Base-by-base conservation (phyloP, 2,329 filamentous ascomycete species). In the Coleophoma cylindrospora region DNA sequence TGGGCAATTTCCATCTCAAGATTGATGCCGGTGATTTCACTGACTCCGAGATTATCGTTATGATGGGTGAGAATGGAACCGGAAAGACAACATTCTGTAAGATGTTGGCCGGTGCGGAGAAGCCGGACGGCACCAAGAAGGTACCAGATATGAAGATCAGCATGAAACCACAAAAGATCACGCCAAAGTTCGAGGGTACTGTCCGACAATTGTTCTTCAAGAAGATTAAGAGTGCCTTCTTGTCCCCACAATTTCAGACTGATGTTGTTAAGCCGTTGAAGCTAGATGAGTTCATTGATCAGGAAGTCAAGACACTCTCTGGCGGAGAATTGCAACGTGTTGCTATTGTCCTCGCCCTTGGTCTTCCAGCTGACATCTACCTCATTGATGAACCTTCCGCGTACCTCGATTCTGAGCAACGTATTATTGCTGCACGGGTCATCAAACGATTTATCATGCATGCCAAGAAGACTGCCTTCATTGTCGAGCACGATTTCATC, bases 371-470 rank as follows among this genome's bases (percentile, higher is more conserved):
- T 50, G 94, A 99, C 65, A 96, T 99, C 66, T 99, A 99, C 71
- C 80, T 99, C 57, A 99, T 99, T 65, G 94, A 99, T 67, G 94
- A 99, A 75, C 94, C 94, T 43, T 94, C 88, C 60, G 91, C 91
- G 55, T 99, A 99, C 72, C 87, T 99, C 52, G 94, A 99, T 70
- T 97, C 94, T 45, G 94, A 99, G 75, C 94, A 99, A 75, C 92
- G 94, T 87, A 96, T 99, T 66, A 86, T 99, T 63, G 92, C 91
- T 54, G 87, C 92, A 43, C 87, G 91, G 67, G 95, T 99, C 68
- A 99, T 99, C 76, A 99, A 99, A 80, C 87, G 94, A 60, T 99
- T 95, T 80, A 99, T 99, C 73, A 99, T 99, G 94, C 92, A 99
- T 77, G 86, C 91, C 64, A 97, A 97, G 84, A 97, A 97, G 83